phyloP scores from a whole-genome alignment of 2,329 filamentous ascomycete species.

The Teratosphaeria epicoccoides region DNA sequence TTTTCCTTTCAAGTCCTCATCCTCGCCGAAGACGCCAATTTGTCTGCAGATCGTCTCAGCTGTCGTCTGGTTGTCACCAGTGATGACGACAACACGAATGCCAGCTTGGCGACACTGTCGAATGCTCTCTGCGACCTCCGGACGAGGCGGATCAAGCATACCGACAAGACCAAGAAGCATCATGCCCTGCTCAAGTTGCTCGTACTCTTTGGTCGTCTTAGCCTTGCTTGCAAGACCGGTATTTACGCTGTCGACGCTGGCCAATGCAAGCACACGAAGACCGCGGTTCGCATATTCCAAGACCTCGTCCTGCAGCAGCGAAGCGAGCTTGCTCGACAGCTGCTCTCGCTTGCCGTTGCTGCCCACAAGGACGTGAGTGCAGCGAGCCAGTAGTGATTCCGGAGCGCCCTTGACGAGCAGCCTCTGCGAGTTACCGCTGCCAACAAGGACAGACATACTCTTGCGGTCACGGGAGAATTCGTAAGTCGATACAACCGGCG shows the following conservation, averaged over 20 bases:
- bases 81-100: slow-evolving; percentile 95
- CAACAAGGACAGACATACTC: slow-evolving; percentile 95
- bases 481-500: slow-evolving; percentile 71
- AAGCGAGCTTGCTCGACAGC: slow-evolving; percentile 57
- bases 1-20: slow-evolving; percentile 80
- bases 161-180: slow-evolving; percentile 87
- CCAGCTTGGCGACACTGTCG: slow-evolving; percentile 82
- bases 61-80: slow-evolving; percentile 94
- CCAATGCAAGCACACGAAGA: slow-evolving; percentile 87
- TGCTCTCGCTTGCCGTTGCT: slow-evolving; percentile 65
- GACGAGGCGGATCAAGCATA: slow-evolving; percentile 93
- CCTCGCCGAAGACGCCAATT: slow-evolving; percentile 78
- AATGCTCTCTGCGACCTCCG: slow-evolving; percentile 80
- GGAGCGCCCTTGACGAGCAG: slow-evolving; percentile 94
- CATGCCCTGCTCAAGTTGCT: slow-evolving; percentile 82
- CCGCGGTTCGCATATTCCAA: slow-evolving; percentile 85
- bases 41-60: slow-evolving; percentile 96
- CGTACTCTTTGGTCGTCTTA: slow-evolving; percentile 74
- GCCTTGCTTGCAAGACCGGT: slow-evolving; percentile 58
- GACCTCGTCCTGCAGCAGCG: slow-evolving; percentile 66
- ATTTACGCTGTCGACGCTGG: slow-evolving; percentile 66
- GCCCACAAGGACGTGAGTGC: slow-evolving; percentile 70
- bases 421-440: slow-evolving; percentile 58
- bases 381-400: slow-evolving; percentile 87
- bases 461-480: slow-evolving; percentile 97